phyloP scores from a whole-genome alignment of 306 rosid species.

The Mimosa pudica region DNA sequence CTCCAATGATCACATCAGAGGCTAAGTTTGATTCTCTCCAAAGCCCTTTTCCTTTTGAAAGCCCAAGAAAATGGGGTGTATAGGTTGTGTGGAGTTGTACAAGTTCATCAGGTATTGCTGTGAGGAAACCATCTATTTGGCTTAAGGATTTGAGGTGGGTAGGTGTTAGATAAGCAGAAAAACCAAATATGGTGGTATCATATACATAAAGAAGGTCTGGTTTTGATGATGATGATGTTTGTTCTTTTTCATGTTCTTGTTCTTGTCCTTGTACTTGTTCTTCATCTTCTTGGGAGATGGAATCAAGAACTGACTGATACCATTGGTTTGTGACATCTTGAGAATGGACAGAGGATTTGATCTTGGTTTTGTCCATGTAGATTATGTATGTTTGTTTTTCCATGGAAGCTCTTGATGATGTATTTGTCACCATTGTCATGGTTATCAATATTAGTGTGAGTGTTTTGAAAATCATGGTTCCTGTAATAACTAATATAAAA shows the following conservation, averaged over 20 bases:
- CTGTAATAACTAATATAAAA: conserved; percentile 34
- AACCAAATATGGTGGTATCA: conserved; percentile 62
- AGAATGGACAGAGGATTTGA: conserved; percentile 39
- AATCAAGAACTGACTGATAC: conserved; percentile 51
- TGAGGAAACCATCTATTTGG: conserved; percentile 53
- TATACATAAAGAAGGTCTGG: conserved; percentile 60
- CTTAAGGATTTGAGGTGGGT: conserved; percentile 51
- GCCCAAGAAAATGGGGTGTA: conserved; percentile 66
- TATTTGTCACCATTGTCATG: conserved; percentile 40
- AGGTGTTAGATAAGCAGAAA: conserved; percentile 55
- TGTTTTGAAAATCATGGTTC: conserved; percentile 43
- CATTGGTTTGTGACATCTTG: conserved; percentile 47
- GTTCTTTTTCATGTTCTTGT: conserved; percentile 22
- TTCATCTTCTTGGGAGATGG: conserved; percentile 34
- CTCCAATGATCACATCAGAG: conserved; percentile 62
- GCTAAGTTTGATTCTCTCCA: conserved; percentile 58
- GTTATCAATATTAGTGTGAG: conserved; percentile 40
- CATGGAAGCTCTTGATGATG: conserved; percentile 39
- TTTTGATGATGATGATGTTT: neutral
- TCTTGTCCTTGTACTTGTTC: conserved; percentile 27
- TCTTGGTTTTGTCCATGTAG: conserved; percentile 65
- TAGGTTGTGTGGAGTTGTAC: conserved; percentile 63
- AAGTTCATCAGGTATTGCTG: conserved; percentile 62
- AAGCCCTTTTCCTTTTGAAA: conserved; percentile 49
- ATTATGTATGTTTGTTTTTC: conserved; percentile 59